These are phyloP conservation scores for Trichoderma pleuroti DNA, from an alignment of 2,329 filamentous ascomycete species.

Conservation along the genomic window DNA sequence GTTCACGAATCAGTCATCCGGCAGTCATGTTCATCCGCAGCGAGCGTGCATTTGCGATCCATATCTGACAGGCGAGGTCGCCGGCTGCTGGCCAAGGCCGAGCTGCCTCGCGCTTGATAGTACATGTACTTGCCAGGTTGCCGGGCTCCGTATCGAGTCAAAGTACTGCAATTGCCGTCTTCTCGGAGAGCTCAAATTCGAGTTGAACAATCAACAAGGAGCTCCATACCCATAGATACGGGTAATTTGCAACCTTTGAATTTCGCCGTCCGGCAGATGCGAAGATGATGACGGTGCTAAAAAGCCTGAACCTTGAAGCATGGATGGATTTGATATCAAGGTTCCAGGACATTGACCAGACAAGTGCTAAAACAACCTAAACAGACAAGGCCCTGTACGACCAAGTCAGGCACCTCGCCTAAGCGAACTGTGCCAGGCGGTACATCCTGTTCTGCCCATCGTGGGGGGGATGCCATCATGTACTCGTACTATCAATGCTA, in stretches of 20 bases:
- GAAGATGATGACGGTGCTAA: background rate
- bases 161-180: background rate
- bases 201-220: background rate
- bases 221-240: background rate
- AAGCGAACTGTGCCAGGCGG: background rate
- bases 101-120: background rate
- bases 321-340: background rate
- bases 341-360: background rate
- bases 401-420: background rate
- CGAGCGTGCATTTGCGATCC: background rate
- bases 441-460: background rate
- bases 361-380: background rate
- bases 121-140: background rate
- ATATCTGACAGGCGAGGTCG: background rate
- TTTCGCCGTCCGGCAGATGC: background rate
- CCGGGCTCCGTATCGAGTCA: background rate
- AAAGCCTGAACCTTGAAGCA: background rate
- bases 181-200: background rate
- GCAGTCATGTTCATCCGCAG: conserved; percentile 4
- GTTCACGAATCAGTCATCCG: background rate
- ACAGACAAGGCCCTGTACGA: background rate
- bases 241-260: background rate
- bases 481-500: background rate
- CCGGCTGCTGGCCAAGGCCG: background rate
- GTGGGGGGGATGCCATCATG: background rate